Percentiles rank a stretch among this genome's conserved stretches.
Conservation (phyloP, 148 eudicot genomes). For the Rhododendron molle region DNA sequence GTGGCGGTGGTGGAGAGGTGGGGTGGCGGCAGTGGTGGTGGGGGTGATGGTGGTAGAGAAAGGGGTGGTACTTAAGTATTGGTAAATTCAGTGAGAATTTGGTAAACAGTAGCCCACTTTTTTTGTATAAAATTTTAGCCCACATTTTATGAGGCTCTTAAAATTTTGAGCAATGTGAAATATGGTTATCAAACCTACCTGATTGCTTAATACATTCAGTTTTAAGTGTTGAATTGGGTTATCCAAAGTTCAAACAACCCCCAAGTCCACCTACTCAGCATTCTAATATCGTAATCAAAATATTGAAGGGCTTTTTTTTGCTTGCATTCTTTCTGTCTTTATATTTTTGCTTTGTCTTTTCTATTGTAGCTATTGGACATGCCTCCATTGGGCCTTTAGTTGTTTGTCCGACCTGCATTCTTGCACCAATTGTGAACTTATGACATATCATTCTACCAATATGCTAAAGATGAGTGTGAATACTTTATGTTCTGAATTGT, state of each 20-base stretch:
- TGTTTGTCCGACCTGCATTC: background rate
- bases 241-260: background rate
- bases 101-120: background rate
- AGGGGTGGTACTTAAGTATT: background rate
- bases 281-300: background rate
- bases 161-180: background rate
- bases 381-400: background rate
- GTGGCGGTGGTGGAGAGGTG: background rate
- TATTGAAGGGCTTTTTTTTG: background rate
- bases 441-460: background rate
- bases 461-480: background rate
- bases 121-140: background rate
- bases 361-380: background rate
- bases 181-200: background rate
- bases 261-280: background rate
- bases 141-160: background rate
- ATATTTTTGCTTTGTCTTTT: background rate
- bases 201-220: background rate
- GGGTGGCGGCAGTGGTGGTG: background rate
- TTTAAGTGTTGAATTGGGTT: background rate
- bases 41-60: background rate
- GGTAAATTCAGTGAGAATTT: background rate
- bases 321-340: background rate
- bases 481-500: background rate
- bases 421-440: background rate